These are phyloP conservation scores for Neurospora cerealis DNA, from an alignment of 495 filamentous ascomycete genomes.

Conservation along the genomic window DNA sequence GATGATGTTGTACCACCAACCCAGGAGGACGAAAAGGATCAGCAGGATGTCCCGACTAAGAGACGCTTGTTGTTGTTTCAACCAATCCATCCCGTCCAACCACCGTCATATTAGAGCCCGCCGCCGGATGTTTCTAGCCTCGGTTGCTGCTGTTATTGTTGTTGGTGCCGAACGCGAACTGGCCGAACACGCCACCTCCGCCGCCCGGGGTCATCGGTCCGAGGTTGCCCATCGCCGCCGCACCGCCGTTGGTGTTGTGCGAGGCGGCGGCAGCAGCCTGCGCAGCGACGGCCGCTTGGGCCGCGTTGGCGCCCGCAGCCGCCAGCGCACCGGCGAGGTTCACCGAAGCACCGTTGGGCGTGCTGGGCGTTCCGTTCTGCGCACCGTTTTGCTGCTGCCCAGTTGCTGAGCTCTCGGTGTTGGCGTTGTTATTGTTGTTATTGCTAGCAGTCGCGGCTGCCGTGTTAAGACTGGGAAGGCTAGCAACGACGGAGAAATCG, in stretches of 20 bases:
- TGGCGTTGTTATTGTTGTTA: not conserved
- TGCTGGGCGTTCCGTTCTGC: slow-evolving; percentile 55
- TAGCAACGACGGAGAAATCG: slow-evolving; percentile 41
- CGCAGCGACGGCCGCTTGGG: not conserved
- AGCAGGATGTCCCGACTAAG: not conserved
- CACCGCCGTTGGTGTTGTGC: slow-evolving; percentile 36
- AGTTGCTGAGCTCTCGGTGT: slow-evolving; percentile 8
- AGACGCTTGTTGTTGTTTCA: not conserved
- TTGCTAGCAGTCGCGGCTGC: not conserved
- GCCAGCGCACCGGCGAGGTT: slow-evolving; percentile 49
- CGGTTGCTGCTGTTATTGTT: not conserved
- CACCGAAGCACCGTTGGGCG: slow-evolving; percentile 50
- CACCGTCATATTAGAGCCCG: not conserved
- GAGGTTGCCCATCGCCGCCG: slow-evolving; percentile 27
- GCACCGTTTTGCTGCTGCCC: slow-evolving; percentile 32
- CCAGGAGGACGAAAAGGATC: not conserved
- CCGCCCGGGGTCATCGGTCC: slow-evolving; percentile 61
- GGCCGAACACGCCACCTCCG: slow-evolving; percentile 53
- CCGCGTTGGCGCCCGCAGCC: slow-evolving; percentile 24
- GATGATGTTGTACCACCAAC: not conserved
- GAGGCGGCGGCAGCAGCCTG: slow-evolving; percentile 9
- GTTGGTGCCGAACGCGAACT: slow-evolving; percentile 37
- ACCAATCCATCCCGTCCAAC: not conserved
- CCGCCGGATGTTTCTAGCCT: not conserved
- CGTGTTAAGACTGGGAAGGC: slow-evolving; percentile 29